Evolutionary conservation across 2,329 filamentous ascomycete species (phyloP), one percentile per base, ranked within the genome.

Genomic region (Blastomyces emzantsi): DNA sequence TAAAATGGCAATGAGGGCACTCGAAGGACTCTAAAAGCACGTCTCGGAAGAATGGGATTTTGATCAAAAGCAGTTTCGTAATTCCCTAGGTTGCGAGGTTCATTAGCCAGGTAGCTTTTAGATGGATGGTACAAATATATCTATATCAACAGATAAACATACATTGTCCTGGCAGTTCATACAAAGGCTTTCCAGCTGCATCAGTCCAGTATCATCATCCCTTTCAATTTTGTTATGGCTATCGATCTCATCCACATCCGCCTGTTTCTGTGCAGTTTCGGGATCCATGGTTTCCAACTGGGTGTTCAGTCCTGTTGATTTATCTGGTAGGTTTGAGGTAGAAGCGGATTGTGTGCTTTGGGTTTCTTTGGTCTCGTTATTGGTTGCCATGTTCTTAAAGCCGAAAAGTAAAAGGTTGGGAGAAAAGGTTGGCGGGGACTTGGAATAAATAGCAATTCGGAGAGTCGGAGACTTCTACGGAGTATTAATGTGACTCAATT

Each of bases 11-110:
- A 77, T 97, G 86, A 6, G 90, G 87, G 81, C 94, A 99, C 68
- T 85, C 85, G 77, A 99, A 99, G 66, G 93, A 97, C 87, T 97
- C 96, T 76, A 99, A 85, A 71, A 99, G 91, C 67, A 99, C 87
- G 76, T 99, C 93, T 79, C 92, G 91, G 82, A 99, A 99, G 82
- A 91, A 97, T 19, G 94, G 94, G 63, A 99, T 97, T 68, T 87
- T 86, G 19, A 95, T 96, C 62, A 99, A 86, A 54, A 99, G 86
- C 28, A 99, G 84, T 64, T 88, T 85, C 17, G 94, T 99, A 1
- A 81, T 85, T 71, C 94, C 94, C 90, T 95, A 66, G 6, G 17
- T 1, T 49, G 55, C 74, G 63, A 68, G 64, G 4, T 58, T 61
- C 22, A 60, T 66, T 60, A 61, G 61, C 25, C 25, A 59, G 33